Conservation (phyloP, 2,329 filamentous ascomycete species). For the Sclerotinia glacialis region DNA sequence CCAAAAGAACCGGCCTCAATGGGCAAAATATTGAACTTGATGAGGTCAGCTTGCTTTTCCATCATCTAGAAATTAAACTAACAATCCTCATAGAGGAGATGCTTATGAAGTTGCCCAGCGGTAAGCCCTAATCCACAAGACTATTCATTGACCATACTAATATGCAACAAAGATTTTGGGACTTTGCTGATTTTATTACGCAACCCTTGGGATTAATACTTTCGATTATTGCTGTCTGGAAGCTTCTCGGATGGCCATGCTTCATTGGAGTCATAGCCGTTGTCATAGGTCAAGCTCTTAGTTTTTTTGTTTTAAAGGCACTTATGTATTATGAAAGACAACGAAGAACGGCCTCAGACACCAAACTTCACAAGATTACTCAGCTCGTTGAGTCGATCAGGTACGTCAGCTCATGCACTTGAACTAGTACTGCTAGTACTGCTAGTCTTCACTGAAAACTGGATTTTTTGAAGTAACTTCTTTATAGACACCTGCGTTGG, state of each 20-base stretch:
- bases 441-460: neutral
- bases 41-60: slow-evolving; percentile 53
- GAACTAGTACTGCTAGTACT: too few species aligned
- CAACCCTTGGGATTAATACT: slow-evolving; percentile 75
- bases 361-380: slow-evolving; percentile 73
- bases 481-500: slow-evolving; percentile 33
- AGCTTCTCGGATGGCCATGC: slow-evolving; percentile 76
- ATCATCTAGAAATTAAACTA: neutral
- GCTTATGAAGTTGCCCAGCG: slow-evolving; percentile 76
- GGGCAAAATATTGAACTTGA: slow-evolving; percentile 86
- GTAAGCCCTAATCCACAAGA: slow-evolving; percentile 17
- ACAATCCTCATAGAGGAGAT: slow-evolving; percentile 45
- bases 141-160: neutral
- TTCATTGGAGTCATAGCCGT: slow-evolving; percentile 71
- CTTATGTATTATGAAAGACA: slow-evolving; percentile 67
- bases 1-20: slow-evolving; percentile 67
- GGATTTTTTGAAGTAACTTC: neutral
- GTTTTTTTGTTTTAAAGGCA: slow-evolving; percentile 62
- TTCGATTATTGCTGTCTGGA: slow-evolving; percentile 70
- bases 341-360: slow-evolving; percentile 72
- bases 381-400: slow-evolving; percentile 70
- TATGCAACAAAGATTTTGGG: slow-evolving; percentile 65
- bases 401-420: neutral
- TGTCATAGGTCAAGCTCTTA: slow-evolving; percentile 65
- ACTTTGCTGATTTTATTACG: slow-evolving; percentile 71